These are phyloP conservation scores for Circinella minor DNA, from an alignment of 371 early-diverging fungal species.

Conservation along the genomic window DNA sequence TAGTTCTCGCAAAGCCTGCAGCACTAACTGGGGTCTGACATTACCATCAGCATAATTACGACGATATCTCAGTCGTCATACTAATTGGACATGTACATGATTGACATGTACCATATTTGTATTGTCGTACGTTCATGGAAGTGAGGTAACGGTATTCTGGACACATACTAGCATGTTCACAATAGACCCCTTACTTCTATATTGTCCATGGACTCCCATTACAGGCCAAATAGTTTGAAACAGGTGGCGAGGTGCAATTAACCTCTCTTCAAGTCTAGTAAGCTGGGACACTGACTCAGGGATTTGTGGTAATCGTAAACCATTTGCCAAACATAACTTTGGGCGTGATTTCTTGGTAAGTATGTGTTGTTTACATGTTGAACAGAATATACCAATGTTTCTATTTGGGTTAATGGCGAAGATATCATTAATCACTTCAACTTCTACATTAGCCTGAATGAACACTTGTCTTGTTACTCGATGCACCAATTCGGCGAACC, in stretches of 20 bases:
- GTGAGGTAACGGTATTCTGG: constrained; percentile 1
- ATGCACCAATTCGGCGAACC: no score
- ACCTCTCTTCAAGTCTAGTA: constrained; percentile 12
- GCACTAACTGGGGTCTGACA: not conserved
- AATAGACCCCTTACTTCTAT: not conserved
- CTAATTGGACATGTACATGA: not conserved
- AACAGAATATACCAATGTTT: no score
- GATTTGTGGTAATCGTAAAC: not conserved
- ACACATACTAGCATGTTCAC: constrained; percentile 10
- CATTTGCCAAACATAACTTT: not conserved
- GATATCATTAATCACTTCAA: no score
- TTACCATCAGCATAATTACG: constrained; percentile 8
- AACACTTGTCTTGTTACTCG: no score
- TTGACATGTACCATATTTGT: not conserved
- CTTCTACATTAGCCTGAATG: no score
- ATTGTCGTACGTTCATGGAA: not conserved
- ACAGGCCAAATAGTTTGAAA: constrained; percentile 13
- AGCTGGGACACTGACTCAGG: not conserved
- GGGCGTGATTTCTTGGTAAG: not conserved
- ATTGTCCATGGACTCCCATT: constrained; percentile 11
- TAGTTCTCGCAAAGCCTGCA: not conserved
- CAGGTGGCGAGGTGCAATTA: constrained; percentile 6
- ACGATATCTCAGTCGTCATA: constrained; percentile 2
- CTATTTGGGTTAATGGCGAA: no score
- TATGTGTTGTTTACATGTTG: no score